Base-by-base conservation (phyloP, 306 rosid species). In the Morella rubra region DNA sequence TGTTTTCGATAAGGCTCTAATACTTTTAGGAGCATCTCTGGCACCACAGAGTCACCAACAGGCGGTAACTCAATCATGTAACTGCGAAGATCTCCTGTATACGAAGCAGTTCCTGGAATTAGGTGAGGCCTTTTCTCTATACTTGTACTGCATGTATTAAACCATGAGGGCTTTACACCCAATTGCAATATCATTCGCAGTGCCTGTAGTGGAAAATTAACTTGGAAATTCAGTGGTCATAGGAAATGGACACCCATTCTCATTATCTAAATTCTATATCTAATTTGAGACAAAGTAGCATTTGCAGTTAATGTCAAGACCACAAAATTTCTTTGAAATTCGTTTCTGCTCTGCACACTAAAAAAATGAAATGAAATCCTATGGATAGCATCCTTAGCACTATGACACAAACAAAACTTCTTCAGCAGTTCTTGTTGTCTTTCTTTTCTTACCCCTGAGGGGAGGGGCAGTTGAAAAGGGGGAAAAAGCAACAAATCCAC, bases 91-190 rank as follows among this genome's bases (percentile, higher is more conserved):
- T 92, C 99, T 65, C 86, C 92, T 3, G 73, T 71, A 45, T 87
- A 82, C 46, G 77, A 76, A 53, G 97, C 83, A 86, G 95, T 79
- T 84, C 93, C 97, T 41, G 97, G 93, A 80, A 89, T 80, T 53
- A 72, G 83, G 85, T 89, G 97, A 77, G 96, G 97, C 77, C 97
- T 86, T 90, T 88, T 92, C 49, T 81, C 79, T 72, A 95, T 71
- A 76, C 81, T 81, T 19, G 96, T 91, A 83, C 97, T 90, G 73
- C 90, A 79, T 54, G 97, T 93, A 84, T 93, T 93, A 86, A 93
- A 95, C 99, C 99, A 95, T 64, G 96, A 87, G 50, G 97, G 97
- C 79, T 85, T 88, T 83, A 95, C 97, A 54, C 99, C 97, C 82
- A 92, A 86, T 82, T 95, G 99, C 88, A 95, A 86, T 79, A 95